Evolutionary conservation across 148 eudicot genomes (phyloP).

Genomic region (Oxyria digyna): DNA sequence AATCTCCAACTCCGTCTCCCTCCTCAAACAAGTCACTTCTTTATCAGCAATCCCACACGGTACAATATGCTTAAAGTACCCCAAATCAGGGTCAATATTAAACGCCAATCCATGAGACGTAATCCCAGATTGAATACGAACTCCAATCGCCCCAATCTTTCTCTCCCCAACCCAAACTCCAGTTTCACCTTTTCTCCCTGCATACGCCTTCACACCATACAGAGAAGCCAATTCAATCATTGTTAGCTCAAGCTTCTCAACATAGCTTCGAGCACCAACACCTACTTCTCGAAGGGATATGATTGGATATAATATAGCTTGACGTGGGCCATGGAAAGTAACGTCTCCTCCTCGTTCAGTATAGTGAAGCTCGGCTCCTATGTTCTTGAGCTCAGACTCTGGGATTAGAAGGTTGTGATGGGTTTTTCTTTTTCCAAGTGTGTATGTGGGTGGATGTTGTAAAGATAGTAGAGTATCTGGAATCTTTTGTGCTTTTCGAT

Average conservation of each 20-base stretch:
- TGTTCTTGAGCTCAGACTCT: conserved; percentile 41
- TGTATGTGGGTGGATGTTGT: conserved; percentile 90
- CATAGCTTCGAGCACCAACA: conserved; percentile 75
- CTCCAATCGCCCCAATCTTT: conserved; percentile 92
- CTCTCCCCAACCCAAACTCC: conserved; percentile 24
- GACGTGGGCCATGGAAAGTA: no score
- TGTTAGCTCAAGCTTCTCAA: conserved; percentile 69
- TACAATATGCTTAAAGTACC: conserved; percentile 21
- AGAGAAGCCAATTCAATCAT: conserved; percentile 76
- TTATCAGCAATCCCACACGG: conserved; percentile 87
- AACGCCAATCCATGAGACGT: conserved; percentile 86
- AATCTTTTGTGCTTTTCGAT: conserved; percentile 45
- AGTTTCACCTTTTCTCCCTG: conserved; percentile 30
- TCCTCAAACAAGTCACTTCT: conserved; percentile 67
- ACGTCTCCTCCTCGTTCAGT: conserved; percentile 86
- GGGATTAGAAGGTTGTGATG: conserved; percentile 64
- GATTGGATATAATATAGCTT: conserved; percentile 73
- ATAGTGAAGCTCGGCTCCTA: conserved; percentile 89
- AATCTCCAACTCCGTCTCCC: conserved; percentile 40
- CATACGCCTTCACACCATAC: conserved; percentile 54
- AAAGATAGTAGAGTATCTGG: conserved; percentile 53
- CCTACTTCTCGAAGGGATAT: conserved; percentile 66
- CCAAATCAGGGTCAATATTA: conserved; percentile 39
- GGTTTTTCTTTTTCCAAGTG: conserved; percentile 80
- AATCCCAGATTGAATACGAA: conserved; percentile 63